Conservation (phyloP, 305 asterid species). For the Solanum chacoense region DNA sequence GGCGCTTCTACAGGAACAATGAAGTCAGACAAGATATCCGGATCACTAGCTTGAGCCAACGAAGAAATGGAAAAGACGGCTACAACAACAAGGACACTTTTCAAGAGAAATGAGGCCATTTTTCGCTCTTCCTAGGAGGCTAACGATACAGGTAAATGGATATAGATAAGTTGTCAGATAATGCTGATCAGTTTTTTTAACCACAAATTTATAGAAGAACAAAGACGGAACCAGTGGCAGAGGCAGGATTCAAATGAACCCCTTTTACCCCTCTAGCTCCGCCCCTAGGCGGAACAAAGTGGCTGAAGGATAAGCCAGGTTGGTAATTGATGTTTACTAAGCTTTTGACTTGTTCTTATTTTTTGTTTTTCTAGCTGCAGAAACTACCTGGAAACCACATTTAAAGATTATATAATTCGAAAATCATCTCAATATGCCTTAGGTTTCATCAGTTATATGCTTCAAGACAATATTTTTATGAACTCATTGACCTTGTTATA, state of each 20-base stretch:
- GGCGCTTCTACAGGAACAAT: background rate
- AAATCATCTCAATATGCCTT: background rate
- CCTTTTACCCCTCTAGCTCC: background rate
- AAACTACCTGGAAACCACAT: background rate
- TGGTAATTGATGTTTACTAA: background rate
- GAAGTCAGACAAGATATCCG: background rate
- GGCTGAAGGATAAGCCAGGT: background rate
- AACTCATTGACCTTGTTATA: background rate
- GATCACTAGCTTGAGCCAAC: slow-evolving; percentile 9
- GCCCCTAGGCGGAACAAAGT: background rate
- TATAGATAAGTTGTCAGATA: background rate
- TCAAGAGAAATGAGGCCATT: slow-evolving; percentile 5
- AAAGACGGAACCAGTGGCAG: background rate
- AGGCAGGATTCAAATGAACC: background rate
- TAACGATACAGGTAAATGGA: background rate
- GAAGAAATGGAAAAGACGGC: background rate
- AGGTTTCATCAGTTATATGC: background rate
- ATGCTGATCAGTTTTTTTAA: background rate
- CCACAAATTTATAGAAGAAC: background rate
- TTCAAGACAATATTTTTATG: background rate
- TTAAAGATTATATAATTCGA: background rate
- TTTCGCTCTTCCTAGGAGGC: background rate
- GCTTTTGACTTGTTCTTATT: background rate
- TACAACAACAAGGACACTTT: background rate
- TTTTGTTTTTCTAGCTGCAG: background rate